Base-by-base conservation (phyloP, 2,329 filamentous ascomycete genomes). In the Cladosporium halotolerans region DNA sequence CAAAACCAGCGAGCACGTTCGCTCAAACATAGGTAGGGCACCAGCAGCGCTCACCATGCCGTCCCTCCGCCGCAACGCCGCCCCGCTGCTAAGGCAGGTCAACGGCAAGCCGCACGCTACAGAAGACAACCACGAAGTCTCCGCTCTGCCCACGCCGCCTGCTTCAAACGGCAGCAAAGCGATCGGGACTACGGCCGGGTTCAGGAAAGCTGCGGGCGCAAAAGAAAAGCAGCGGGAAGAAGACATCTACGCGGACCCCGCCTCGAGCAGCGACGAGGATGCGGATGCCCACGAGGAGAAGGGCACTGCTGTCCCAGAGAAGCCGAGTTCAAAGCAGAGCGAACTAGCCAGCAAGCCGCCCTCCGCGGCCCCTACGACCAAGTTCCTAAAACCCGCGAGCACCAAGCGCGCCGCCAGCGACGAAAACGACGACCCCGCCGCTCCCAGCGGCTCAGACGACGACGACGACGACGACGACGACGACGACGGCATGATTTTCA, bases 51-150 rank as follows among this genome's bases (percentile, higher is more conserved):
- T 4, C 39, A 43, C 1, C 14, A 51, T 51, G 48, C 40, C 40
- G 13, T 31, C 16, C 7, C 48, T 51, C 19, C 19, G 16, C 48
- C 16, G 40, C 31, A 42, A 42, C 16, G 39, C 48, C n/a, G 7
- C 23, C 4, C 48, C 48, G n/a, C 60, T 74, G 7, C 61, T 74
- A 7, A 54, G 52, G 8, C 62, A 10, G 5, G 70, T 73, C 4
- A 45, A 55, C 1, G 63, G 64, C 32, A 66, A 66, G 52, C 58
- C 58, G 28, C 69, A 74, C 60, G 72, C 71, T 14, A 64, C 57
- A 5, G 53, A 61, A 4, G 61, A 70, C 1, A 66, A 73, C 44
- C 71, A 74, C 47, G 66, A 68, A 28, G 45, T 41, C 23, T 64
- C 69, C 40, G 28, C 19, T 9, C 43, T 52, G 11, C 46, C 44